These are phyloP conservation scores for Hyaloperonospora brassicae DNA, from an alignment of 352 stramenopile genomes.

Conservation along the genomic window DNA sequence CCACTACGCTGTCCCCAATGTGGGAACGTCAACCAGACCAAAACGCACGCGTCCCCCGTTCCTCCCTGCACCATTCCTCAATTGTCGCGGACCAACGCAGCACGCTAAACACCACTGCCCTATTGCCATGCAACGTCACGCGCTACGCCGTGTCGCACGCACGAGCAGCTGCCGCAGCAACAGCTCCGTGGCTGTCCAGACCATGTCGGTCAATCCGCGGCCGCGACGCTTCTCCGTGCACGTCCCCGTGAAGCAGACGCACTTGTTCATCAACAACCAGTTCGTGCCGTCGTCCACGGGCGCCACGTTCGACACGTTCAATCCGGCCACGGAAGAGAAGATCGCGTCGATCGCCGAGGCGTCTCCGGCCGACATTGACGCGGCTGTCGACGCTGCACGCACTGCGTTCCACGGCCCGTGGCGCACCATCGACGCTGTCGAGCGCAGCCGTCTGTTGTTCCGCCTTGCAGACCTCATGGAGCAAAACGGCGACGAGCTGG, in stretches of 20 bases:
- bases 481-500: slow-evolving; percentile 52
- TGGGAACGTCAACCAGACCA: no score
- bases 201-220: slow-evolving; percentile 10
- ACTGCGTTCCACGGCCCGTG: slow-evolving; percentile 58
- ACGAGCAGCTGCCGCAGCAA: no score
- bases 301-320: slow-evolving; percentile 70
- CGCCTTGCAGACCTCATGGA: slow-evolving; percentile 43
- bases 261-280: slow-evolving; percentile 82
- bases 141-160: no score
- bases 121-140: no score
- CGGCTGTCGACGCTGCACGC: slow-evolving; percentile 59
- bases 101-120: no score
- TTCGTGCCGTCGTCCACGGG: slow-evolving; percentile 64
- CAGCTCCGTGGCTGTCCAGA: slow-evolving; percentile 13
- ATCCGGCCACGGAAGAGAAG: slow-evolving; percentile 78
- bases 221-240: slow-evolving; percentile 32
- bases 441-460: slow-evolving; percentile 34
- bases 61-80: no score
- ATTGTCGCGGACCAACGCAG: no score
- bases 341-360: slow-evolving; percentile 64
- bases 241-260: slow-evolving; percentile 52
- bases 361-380: slow-evolving; percentile 53
- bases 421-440: slow-evolving; percentile 32
- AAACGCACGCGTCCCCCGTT: no score
- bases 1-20: no score